Evolutionary conservation across 768 basidiomycete species (phyloP).

Genomic region (Royoungia palumana): DNA sequence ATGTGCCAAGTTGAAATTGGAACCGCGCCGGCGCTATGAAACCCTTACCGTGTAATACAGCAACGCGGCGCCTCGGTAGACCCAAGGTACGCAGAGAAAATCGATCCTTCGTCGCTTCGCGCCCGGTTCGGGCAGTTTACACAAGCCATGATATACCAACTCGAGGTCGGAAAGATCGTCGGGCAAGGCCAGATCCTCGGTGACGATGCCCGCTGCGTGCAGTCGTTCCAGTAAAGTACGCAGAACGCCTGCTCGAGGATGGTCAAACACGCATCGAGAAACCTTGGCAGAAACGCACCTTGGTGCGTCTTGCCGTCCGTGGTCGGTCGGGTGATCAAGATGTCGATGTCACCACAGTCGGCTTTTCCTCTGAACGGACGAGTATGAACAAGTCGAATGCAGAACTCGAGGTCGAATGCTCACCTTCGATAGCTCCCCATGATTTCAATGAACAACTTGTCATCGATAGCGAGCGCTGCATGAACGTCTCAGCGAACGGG

Average conservation of each 20-base stretch:
- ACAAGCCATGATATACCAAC: constrained; percentile 78
- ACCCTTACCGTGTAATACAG: constrained; percentile 83
- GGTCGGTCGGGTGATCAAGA: constrained; percentile 75
- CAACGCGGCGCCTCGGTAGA: constrained; percentile 74
- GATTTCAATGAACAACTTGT: constrained; percentile 70
- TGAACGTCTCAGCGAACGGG: neutral
- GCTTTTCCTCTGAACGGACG: constrained; percentile 60
- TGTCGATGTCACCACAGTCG: constrained; percentile 89
- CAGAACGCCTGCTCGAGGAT: constrained; percentile 50
- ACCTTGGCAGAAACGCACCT: constrained; percentile 41
- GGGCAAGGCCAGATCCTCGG: constrained; percentile 75
- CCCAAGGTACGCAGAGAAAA: constrained; percentile 79
- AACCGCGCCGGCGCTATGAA: constrained; percentile 14
- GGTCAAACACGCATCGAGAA: neutral
- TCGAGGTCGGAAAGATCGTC: constrained; percentile 68
- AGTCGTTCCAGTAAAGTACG: constrained; percentile 54
- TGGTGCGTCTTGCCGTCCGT: constrained; percentile 72
- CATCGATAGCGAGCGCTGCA: constrained; percentile 70
- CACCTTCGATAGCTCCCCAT: constrained; percentile 91
- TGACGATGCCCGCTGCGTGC: constrained; percentile 59
- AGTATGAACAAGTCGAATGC: neutral
- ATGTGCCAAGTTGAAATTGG: neutral
- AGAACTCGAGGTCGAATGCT: neutral
- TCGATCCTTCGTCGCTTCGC: constrained; percentile 73
- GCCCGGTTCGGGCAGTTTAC: constrained; percentile 48